Base-by-base conservation (phyloP, 805 yeast species). In the Millerozyma acaciae region DNA sequence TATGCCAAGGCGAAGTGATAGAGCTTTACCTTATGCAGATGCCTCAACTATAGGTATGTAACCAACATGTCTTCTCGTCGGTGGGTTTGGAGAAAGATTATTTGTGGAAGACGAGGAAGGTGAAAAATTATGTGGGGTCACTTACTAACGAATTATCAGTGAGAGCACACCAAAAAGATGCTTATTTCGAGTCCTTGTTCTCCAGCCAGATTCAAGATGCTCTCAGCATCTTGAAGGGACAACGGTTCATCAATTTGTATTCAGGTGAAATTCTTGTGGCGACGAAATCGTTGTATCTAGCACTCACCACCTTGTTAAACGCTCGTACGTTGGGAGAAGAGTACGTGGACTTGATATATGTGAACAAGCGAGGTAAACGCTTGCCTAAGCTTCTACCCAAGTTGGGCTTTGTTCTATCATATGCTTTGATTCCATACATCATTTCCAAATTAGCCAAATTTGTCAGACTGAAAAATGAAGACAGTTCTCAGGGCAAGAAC, bases 241-340 rank as follows among this genome's bases (percentile, higher is more conserved):
- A 81, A 30, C 57, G 87, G 22, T 80, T 78, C 48, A 66, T 80
- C 8, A 81, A 84, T 48, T 60, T 72, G 3, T 73, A 80, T 45
- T 74, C 83, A 2, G 71, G 75, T 27, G 85, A 80, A 44, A 65
- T 88, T 9, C 61, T 79, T 1, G 69, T 76, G 0, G 51, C 66
- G 2, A 75, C 83, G 7, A 78, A 79, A 33, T 54, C 80, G 1
- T 27, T 80, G 0, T 90, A 90, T 51, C 63, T 86, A n/a, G 55
- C 71, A 2, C 59, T 85, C 15, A 90, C 97, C 0, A 89, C 96
- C 0, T 59, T 83, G 9, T 38, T 75, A 4, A 90, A 90, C 0
- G 75, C 84, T 2, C 69, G 90, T 34, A 90, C 97, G 0, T 60
- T 93, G 17, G 98, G 98, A 1, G 97, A 90, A 53, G 97, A 90